phyloP scores from a whole-genome alignment of 495 filamentous ascomycete genomes.

The Xylaria nigripes region DNA sequence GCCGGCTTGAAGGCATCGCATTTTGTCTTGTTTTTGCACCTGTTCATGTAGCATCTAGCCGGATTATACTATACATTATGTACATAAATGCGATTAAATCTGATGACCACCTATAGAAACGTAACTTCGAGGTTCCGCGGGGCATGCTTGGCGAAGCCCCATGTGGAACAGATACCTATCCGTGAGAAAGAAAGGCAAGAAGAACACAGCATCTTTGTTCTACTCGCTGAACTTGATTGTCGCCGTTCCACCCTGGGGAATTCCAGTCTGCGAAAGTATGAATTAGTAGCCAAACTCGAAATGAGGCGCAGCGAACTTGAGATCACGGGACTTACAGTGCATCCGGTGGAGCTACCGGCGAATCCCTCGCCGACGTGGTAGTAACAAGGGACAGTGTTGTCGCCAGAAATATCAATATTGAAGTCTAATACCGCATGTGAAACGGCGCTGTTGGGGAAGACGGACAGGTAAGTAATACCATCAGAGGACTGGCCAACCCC shows the following conservation, averaged over 20 bases:
- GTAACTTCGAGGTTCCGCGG: no score
- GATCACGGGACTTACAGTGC: conserved; percentile 52
- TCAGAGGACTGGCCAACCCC: conserved; percentile 61
- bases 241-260: conserved; percentile 29
- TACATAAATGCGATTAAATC: conserved; percentile 31
- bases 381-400: conserved; percentile 58
- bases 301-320: background rate
- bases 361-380: conserved; percentile 57
- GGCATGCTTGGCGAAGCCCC: conserved; percentile 18
- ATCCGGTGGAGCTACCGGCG: conserved; percentile 50
- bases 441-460: conserved; percentile 60
- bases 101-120: conserved; percentile 16
- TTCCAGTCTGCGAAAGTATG: conserved; percentile 25
- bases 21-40: background rate
- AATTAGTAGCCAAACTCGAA: conserved; percentile 13
- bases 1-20: background rate
- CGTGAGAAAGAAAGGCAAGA: conserved; percentile 26
- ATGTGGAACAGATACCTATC: conserved; percentile 23
- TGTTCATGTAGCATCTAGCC: conserved; percentile 16
- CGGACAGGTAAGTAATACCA: conserved; percentile 69
- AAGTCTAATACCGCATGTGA: conserved; percentile 59
- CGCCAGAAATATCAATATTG: conserved; percentile 61
- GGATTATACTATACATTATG: conserved; percentile 10
- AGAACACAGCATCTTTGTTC: conserved; percentile 17
- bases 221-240: conserved; percentile 30